Evolutionary conservation across 768 basidiomycete genomes (phyloP).

Genomic region (Suillus hirtellus): DNA sequence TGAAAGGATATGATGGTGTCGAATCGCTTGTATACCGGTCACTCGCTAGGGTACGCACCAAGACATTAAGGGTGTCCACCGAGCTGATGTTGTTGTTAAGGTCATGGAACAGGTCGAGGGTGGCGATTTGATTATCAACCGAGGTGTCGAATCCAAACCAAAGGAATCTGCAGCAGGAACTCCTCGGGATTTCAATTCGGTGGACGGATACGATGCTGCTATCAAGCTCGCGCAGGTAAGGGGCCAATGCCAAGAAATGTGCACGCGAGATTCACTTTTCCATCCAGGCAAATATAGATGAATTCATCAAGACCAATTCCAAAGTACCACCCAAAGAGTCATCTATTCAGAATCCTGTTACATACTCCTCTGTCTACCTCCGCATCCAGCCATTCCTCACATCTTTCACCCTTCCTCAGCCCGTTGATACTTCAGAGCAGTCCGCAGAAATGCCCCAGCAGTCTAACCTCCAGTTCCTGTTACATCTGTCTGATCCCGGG

Average conservation of each 20-base stretch:
- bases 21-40: conserved; percentile 93
- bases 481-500: conserved; percentile 71
- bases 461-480: conserved; percentile 59
- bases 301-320: conserved; percentile 67
- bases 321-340: conserved; percentile 29
- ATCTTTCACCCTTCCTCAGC: conserved; percentile 46
- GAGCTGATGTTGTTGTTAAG: conserved; percentile 38
- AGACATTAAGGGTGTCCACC: not conserved
- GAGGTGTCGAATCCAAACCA: conserved; percentile 73
- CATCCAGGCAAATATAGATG: conserved; percentile 72
- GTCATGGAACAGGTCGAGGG: conserved; percentile 95
- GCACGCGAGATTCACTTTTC: conserved; percentile 7
- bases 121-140: conserved; percentile 86
- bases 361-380: conserved; percentile 88
- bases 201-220: conserved; percentile 84
- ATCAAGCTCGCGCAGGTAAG: conserved; percentile 81
- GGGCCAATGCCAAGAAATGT: not conserved
- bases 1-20: conserved; percentile 94
- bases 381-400: conserved; percentile 88
- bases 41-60: conserved; percentile 67
- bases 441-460: conserved; percentile 21
- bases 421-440: conserved; percentile 24
- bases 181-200: conserved; percentile 73
- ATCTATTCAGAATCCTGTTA: conserved; percentile 58
- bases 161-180: conserved; percentile 50